phyloP scores from a whole-genome alignment of 805 yeast species.

The Starmerella sp. region DNA sequence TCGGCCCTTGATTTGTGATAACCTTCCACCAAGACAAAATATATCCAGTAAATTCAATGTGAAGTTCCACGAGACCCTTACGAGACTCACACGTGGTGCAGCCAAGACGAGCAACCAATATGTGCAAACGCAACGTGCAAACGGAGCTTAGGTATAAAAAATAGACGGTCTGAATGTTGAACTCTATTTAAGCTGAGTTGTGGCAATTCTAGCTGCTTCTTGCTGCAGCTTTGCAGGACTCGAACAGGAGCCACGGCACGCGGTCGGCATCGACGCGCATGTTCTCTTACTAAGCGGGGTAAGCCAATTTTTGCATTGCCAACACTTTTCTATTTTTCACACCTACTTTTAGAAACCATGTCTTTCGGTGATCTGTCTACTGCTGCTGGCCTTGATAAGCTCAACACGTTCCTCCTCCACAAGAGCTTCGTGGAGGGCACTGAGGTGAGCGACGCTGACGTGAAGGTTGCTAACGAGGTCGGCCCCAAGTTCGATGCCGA shows the following conservation, averaged over 20 bases:
- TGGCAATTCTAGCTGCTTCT: too few species aligned
- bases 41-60: too few species aligned
- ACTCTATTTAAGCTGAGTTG: too few species aligned
- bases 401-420: conserved; percentile 79
- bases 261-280: not conserved
- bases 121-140: too few species aligned
- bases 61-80: not conserved
- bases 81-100: not conserved
- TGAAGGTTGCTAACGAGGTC: conserved; percentile 80
- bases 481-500: conserved; percentile 37
- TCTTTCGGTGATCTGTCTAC: conserved; percentile 37
- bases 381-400: conserved; percentile 44
- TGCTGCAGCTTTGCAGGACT: too few species aligned
- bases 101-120: too few species aligned
- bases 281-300: not conserved
- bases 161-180: too few species aligned
- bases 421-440: conserved; percentile 78
- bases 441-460: conserved; percentile 92
- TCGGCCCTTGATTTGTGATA: conserved; percentile 1
- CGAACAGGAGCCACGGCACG: too few species aligned
- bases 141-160: too few species aligned
- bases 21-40: too few species aligned
- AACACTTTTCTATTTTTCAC: conserved; percentile 1
- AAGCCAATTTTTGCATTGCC: conserved; percentile 1
- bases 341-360: conserved; percentile 24